Base-by-base conservation (phyloP, 257 asterid species). In the Solanum ossicruentum region DNA sequence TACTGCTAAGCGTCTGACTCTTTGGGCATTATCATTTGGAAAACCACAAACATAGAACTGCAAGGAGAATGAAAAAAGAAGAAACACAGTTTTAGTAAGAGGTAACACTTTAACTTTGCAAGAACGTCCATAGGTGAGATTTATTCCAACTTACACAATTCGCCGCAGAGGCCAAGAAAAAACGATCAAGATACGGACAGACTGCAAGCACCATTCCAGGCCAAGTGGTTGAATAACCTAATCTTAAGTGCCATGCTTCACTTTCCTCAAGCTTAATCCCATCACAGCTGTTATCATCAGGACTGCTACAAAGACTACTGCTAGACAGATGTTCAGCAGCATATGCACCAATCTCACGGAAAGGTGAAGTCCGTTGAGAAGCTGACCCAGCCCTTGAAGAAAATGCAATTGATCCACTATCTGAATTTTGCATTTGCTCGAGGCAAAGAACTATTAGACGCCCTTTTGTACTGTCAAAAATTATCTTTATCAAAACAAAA, bases 41-140 rank as follows among this genome's bases (percentile, higher is more conserved):
- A 95, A 95, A 84, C 93, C 90, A 86, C 98, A 96, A 28, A 96
- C 94, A 88, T 91, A 93, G 89, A 96, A 96, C 98, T 96, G 95
- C 82, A 5, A 3, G 85, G 79, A 78, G 83, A 81, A 85, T 79
- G 71, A 23, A 28, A 84, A 20, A 82, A 56, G 78, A 11, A 58
- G 36, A 8, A 80, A 45, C 63, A 55, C 77, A 81, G 36, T 49
- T 28, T 21, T 52, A 45, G 84, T 15, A 47, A 78, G 32, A 72
- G 61, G 71, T 43, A 71, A 75, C 58, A 85, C 84, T 80, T 80
- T 80, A 84, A 52, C 75, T 66, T 63, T 80, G 87, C 82, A 86
- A 87, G 71, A 23, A 55, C 55, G 61, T 77, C 65, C 15, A 28
- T 41, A 9, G 10, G n/a, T 77, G 81, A 73, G 84, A 75, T 21